phyloP scores from a whole-genome alignment of 164 flowering plant genomes.

The Magnolia sinica region DNA sequence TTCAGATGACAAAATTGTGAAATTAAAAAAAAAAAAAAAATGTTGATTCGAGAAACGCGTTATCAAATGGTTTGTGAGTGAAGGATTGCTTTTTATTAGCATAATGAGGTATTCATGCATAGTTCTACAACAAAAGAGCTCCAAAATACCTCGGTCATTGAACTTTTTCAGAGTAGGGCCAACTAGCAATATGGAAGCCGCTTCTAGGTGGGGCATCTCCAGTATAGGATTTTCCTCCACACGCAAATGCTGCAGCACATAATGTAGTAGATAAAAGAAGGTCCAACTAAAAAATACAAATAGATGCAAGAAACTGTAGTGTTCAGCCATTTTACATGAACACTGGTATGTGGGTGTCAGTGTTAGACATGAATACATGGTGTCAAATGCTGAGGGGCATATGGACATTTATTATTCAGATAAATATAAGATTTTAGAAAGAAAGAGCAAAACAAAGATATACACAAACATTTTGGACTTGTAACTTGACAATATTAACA shows the following conservation, averaged over 20 bases:
- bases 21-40: too few species aligned
- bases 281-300: background rate
- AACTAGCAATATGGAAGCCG: constrained; percentile 88
- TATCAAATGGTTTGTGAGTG: background rate
- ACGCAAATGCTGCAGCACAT: constrained; percentile 73
- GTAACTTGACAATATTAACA: background rate
- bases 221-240: constrained; percentile 98
- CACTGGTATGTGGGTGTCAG: background rate
- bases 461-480: background rate
- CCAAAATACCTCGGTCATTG: constrained; percentile 80
- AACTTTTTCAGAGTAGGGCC: constrained; percentile 94
- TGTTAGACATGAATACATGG: background rate
- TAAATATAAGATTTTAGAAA: background rate
- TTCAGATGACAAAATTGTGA: background rate
- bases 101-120: background rate
- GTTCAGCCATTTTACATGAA: background rate
- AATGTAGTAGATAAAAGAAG: background rate
- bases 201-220: constrained; percentile 92
- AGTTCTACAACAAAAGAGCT: background rate
- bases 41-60: background rate
- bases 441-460: background rate
- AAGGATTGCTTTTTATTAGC: background rate
- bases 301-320: background rate
- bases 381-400: background rate
- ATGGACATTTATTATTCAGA: background rate